Conservation (phyloP, 345 rosid genomes). For the Jatropha curcas region DNA sequence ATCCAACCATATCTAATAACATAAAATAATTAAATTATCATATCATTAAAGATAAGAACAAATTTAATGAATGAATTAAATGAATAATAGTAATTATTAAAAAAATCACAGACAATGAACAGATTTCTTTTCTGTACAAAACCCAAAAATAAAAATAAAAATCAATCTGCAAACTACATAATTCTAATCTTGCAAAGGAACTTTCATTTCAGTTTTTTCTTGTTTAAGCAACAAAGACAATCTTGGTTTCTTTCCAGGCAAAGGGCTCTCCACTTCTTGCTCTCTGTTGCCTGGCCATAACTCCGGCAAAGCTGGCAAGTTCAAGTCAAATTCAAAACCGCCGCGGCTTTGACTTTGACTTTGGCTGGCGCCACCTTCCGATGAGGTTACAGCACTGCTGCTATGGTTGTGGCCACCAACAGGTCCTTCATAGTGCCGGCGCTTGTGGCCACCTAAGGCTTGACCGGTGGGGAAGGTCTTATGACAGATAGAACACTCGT, state of each 20-base stretch:
- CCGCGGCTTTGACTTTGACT: conserved; percentile 51
- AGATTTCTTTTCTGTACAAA: conserved; percentile 38
- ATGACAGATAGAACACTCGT: conserved; percentile 92
- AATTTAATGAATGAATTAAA: conserved; percentile 20
- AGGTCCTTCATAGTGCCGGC: conserved; percentile 90
- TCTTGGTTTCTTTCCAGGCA: conserved; percentile 67
- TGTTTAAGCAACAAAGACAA: conserved; percentile 25
- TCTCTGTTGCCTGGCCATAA: conserved; percentile 7
- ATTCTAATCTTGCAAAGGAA: conserved; percentile 5
- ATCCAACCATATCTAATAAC: conserved; percentile 2
- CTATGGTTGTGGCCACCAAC: conserved; percentile 14
- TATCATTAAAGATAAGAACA: conserved; percentile 1
- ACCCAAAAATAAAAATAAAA: background rate
- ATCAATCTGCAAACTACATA: background rate
- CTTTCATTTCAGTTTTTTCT: conserved; percentile 6
- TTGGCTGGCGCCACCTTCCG: conserved; percentile 33
- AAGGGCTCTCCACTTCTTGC: conserved; percentile 69
- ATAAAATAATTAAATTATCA: background rate
- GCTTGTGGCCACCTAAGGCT: conserved; percentile 96
- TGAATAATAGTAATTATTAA: background rate
- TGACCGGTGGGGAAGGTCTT: conserved; percentile 88
- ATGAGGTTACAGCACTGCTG: conserved; percentile 7
- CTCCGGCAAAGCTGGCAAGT: conserved; percentile 81
- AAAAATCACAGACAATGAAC: conserved; percentile 21
- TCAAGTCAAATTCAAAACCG: conserved; percentile 62